Evolutionary conservation across 2,329 filamentous ascomycete species (phyloP), one percentile per base, ranked within the genome.

Genomic region (Nannizzia gypsea): DNA sequence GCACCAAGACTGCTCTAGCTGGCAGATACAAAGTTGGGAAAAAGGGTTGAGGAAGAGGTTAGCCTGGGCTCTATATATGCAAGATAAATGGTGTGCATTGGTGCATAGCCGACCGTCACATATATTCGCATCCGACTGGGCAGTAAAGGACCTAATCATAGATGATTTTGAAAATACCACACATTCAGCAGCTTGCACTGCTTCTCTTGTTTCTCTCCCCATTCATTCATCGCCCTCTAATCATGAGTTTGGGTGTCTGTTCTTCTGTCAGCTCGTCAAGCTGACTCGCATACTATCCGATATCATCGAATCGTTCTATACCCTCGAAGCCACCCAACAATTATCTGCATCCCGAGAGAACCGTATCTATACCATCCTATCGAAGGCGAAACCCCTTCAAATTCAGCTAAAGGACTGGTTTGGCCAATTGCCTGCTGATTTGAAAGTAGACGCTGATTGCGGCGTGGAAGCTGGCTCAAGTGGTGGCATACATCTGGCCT

Each of bases 31-130:
- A 28, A 80, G 81, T 0, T 96, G 90, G 90, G 90, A 96, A 72
- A 87, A 88, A 66, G 88, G 89, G 0, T 72, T 96, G 61, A 81
- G 91, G 62, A 93, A 92, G 71, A 83, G 91, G 56, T 81, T 96
- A 46, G 90, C 89, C 0, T 96, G 91, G 90, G 90, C 89, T 1
- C 74, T 95, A 57, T 95, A 93, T 71, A 92, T 95, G 86, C 90
- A 96, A 74, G 91, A 96, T 73, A 95, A 89, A 72, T 95, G 90
- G 90, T 89, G 88, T 15, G 86, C 90, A 1, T 78, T 95, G 20
- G 85, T 93, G 24, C 88, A 95, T 68, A 90, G 90, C 8, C 85
- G 90, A 9, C 90, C 50, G 42, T 50, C 58, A 22, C 40, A 59
- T 20, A 56, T 61, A 46, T 59, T 61, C 44, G 6, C 28, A n/a